Conservation (phyloP, 345 rosid genomes). For the Schrenkiella parvula region DNA sequence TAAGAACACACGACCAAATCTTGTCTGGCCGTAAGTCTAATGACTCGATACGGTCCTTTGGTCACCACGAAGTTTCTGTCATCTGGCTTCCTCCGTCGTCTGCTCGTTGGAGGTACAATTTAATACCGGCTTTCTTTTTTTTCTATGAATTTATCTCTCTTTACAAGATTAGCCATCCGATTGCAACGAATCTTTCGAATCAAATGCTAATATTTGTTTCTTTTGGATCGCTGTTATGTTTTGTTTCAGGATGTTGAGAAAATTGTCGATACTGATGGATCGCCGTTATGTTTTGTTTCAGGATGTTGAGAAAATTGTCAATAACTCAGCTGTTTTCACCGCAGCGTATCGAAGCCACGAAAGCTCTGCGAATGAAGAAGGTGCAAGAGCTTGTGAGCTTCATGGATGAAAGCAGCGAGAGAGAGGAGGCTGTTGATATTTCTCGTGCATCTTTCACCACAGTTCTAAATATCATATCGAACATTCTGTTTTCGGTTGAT, state of each 20-base stretch:
- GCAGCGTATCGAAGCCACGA: slow-evolving; percentile 18
- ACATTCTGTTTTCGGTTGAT: slow-evolving; percentile 15
- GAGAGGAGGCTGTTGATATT: slow-evolving; percentile 9
- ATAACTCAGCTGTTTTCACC: slow-evolving; percentile 23
- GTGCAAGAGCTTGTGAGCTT: slow-evolving; percentile 11
- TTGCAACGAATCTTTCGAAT: no score
- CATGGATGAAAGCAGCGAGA: neutral
- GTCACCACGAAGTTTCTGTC: slow-evolving; percentile 19
- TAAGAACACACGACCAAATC: slow-evolving; percentile 29
- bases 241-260: no score
- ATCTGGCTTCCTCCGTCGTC: slow-evolving; percentile 26
- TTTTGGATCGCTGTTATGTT: no score
- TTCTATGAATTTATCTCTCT: no score
- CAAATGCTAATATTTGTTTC: no score
- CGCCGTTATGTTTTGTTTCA: neutral
- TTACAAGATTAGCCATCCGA: no score
- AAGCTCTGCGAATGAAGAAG: neutral
- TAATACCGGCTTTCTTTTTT: neutral
- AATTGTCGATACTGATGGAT: no score
- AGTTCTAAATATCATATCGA: slow-evolving; percentile 16
- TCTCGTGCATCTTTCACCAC: slow-evolving; percentile 14
- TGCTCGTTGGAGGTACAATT: slow-evolving; percentile 35
- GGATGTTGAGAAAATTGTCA: slow-evolving; percentile 23
- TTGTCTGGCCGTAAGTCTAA: slow-evolving; percentile 17
- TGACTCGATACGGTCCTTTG: neutral